phyloP scores from a whole-genome alignment of 108 stramenopile species.

The Phaeodactylum tricornutum region DNA sequence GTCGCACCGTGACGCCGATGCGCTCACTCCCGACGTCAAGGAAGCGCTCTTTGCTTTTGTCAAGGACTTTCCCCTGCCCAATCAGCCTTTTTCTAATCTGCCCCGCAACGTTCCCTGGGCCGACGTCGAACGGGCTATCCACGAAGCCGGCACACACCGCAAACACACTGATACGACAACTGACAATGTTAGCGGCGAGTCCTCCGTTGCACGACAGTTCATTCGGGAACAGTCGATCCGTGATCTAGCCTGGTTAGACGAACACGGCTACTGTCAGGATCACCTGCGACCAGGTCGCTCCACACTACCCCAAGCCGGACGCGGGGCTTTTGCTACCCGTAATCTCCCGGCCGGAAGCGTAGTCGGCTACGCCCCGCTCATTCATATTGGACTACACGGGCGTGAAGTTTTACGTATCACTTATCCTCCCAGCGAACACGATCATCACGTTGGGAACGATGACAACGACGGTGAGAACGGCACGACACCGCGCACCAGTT shows the following conservation, averaged over 20 bases:
- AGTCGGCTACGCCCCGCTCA: conserved; percentile 63
- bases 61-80: conserved; percentile 22
- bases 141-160: neutral
- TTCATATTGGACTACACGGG: conserved; percentile 23
- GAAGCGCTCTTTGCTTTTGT: conserved; percentile 26
- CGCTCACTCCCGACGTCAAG: conserved; percentile 10
- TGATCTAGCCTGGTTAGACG: conserved; percentile 41
- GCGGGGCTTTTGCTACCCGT: conserved; percentile 72
- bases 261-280: conserved; percentile 68
- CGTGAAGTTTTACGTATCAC: conserved; percentile 4
- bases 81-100: conserved; percentile 11
- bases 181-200: neutral
- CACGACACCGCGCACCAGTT: conserved; percentile 24
- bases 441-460: neutral
- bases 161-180: neutral
- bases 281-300: conserved; percentile 47
- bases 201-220: conserved; percentile 3
- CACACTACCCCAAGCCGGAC: conserved; percentile 58
- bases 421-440: neutral
- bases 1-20: conserved; percentile 12
- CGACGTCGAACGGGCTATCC: neutral
- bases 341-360: conserved; percentile 50
- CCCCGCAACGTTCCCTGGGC: conserved; percentile 12
- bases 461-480: conserved; percentile 11
- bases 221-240: conserved; percentile 1